Evolutionary conservation across 2,329 filamentous ascomycete genomes (phyloP), one percentile per base, ranked within the genome.

Genomic region (Epichloe sibirici): DNA sequence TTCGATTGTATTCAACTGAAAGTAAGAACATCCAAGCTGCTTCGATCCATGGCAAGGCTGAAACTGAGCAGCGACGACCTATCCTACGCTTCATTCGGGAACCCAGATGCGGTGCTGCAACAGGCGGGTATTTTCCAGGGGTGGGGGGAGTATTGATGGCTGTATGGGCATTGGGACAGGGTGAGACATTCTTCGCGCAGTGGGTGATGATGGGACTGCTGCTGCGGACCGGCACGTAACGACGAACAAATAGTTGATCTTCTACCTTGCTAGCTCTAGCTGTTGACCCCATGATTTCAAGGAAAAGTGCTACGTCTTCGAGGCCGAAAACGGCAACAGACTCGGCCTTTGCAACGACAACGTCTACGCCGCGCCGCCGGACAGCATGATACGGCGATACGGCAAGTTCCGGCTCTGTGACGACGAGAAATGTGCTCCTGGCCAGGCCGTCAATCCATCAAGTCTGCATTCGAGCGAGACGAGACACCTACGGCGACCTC

Each of bases 381-480:
- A 56, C 48, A 55, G 53, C 53, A 53, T 54, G 51, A 46, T 51
- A 13, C 57, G 56, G 25, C 55, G 53, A n/a, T 54, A 52, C 8
- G 56, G 53, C 45, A 59, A 59, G 44, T 57, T 59, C 47, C 53
- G 56, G 48, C 51, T 59, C 46, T 59, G 57, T 38, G 38, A 12
- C 5, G 53, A 57, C 51, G 52, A 58, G 39, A 53, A 51, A 7
- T 59, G 57, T 48, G 45, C 53, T 11, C 17, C 54, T 2, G 49
- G 48, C 6, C 35, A 48, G n/a, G 9, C 50, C 34, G 31, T 59
- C 42, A 53, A 57, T 37, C 57, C 57, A 1, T 49, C 17, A 40
- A 15, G 37, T 58, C 35, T 49, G 52, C 48, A 57, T 59, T 48
- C 47, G 40, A 4, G 57, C 17, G 17, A 21, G 17, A 21, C 17